phyloP scores from a whole-genome alignment of 441 rosid genomes.

The Bruguiera hainesii region DNA sequence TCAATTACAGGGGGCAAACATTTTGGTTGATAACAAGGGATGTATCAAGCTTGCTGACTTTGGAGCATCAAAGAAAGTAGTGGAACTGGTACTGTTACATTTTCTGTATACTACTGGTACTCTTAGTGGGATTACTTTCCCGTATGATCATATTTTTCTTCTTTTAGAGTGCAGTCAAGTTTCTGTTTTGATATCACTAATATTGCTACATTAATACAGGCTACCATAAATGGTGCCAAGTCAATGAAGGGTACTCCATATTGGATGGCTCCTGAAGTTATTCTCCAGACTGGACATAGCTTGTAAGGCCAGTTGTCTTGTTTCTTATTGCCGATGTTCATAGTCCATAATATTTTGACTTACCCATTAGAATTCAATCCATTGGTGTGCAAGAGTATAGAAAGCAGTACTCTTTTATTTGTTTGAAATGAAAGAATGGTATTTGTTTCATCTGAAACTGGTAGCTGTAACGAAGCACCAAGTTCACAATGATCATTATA shows the following conservation, averaged over 20 bases:
- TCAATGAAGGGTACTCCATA: constrained; percentile 99
- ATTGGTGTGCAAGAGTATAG: neutral
- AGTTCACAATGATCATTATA: no score
- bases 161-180: neutral
- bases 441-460: neutral
- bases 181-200: constrained; percentile 1
- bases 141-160: no score
- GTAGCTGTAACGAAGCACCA: neutral
- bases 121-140: neutral
- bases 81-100: constrained; percentile 67
- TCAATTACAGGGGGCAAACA: constrained; percentile 81
- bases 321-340: constrained; percentile 1
- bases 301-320: constrained; percentile 51
- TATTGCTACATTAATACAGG: constrained; percentile 41
- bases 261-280: constrained; percentile 99
- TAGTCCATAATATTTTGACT: neutral
- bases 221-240: constrained; percentile 92
- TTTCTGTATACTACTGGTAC: neutral
- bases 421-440: neutral
- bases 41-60: constrained; percentile 99
- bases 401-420: neutral
- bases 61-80: constrained; percentile 99
- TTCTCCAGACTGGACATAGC: constrained; percentile 98
- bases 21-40: constrained; percentile 95
- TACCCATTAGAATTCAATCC: neutral